phyloP scores from a whole-genome alignment of 371 early-diverging fungal genomes.

The Mucor ambiguus region DNA sequence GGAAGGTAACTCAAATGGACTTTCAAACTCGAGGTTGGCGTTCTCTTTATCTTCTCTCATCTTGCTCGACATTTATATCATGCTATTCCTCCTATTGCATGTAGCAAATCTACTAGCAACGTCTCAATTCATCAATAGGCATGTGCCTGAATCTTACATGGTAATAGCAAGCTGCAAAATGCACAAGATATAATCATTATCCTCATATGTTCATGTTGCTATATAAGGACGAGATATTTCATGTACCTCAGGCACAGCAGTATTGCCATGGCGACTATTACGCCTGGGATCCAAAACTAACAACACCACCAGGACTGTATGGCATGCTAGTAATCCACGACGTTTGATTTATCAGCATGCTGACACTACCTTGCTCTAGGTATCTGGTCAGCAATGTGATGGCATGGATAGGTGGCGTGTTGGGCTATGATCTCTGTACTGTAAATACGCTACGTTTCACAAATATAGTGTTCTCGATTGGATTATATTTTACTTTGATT shows the following conservation, averaged over 20 bases:
- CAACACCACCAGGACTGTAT: conserved; percentile 97
- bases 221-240: conserved; percentile 91
- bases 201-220: neutral
- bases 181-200: neutral
- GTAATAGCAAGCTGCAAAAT: conserved; percentile 27
- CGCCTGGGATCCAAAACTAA: conserved; percentile 90
- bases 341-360: neutral
- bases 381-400: conserved; percentile 49
- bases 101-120: neutral
- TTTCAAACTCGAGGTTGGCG: neutral
- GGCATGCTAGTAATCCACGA: conserved; percentile 13
- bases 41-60: neutral
- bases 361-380: conserved; percentile 19
- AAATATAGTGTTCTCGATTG: conserved; percentile 59
- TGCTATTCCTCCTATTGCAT: neutral
- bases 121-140: conserved; percentile 26
- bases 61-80: neutral
- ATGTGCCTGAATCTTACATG: conserved; percentile 64
- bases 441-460: conserved; percentile 54
- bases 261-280: conserved; percentile 78
- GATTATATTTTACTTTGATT: conserved; percentile 49
- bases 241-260: conserved; percentile 87
- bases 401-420: conserved; percentile 9
- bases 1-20: neutral
- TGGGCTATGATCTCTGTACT: conserved; percentile 47